Conservation (phyloP, 768 basidiomycete genomes). For the Boletus rex-veris region DNA sequence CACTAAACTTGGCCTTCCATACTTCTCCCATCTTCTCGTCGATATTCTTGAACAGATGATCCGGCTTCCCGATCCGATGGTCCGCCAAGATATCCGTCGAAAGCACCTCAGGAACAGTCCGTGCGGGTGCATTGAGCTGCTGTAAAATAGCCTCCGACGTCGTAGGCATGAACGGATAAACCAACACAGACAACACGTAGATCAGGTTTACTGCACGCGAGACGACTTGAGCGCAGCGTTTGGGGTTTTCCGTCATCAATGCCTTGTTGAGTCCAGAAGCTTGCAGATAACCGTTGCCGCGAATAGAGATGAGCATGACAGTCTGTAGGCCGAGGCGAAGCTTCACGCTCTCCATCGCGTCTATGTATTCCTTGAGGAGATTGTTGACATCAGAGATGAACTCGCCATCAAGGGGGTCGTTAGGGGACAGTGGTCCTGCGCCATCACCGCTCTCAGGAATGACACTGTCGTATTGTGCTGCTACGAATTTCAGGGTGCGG, state of each 20-base stretch:
- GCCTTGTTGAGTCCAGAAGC: constrained; percentile 88
- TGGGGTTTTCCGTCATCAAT: constrained; percentile 74
- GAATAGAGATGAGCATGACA: constrained; percentile 84
- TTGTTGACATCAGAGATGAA: constrained; percentile 81
- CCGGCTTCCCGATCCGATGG: constrained; percentile 81
- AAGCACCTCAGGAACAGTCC: constrained; percentile 70
- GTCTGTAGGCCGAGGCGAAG: constrained; percentile 82
- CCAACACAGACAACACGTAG: constrained; percentile 78
- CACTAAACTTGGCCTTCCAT: constrained; percentile 80
- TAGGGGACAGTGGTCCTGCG: constrained; percentile 65
- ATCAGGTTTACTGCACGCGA: constrained; percentile 90
- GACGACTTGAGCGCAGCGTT: constrained; percentile 86
- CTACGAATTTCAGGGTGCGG: constrained; percentile 87
- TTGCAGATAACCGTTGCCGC: constrained; percentile 94
- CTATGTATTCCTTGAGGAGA: constrained; percentile 74
- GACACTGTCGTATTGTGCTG: constrained; percentile 74
- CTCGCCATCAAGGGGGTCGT: constrained; percentile 62
- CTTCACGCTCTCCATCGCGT: constrained; percentile 89
- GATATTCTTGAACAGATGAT: constrained; percentile 90
- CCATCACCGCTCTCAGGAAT: constrained; percentile 77
- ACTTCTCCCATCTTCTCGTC: constrained; percentile 85
- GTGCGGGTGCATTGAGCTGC: constrained; percentile 88
- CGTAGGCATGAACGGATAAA: constrained; percentile 96
- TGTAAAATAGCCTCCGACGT: constrained; percentile 75
- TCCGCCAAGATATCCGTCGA: constrained; percentile 82